These are phyloP conservation scores for Chaetomium fimeti DNA, from an alignment of 495 filamentous ascomycete genomes.

Conservation along the genomic window DNA sequence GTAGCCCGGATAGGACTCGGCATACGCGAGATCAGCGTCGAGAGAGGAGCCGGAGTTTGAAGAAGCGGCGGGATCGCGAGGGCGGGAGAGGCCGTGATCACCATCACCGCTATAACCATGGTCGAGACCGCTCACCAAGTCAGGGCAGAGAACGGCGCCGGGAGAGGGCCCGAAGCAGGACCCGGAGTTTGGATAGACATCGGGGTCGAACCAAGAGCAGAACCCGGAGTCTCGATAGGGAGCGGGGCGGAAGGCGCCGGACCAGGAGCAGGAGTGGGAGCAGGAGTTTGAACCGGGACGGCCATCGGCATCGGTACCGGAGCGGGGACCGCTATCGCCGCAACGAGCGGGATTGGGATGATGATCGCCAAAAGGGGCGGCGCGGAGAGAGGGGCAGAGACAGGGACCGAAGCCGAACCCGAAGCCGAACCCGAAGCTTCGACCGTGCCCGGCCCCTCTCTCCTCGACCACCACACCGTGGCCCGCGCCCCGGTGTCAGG, in stretches of 20 bases:
- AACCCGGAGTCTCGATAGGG: background rate
- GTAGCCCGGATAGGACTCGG: background rate
- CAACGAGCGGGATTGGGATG: background rate
- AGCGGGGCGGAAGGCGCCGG: background rate
- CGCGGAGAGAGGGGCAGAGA: background rate
- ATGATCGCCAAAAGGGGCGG: background rate
- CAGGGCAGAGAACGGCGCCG: background rate
- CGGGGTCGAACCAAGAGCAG: background rate
- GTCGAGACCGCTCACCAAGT: background rate
- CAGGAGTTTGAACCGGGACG: background rate
- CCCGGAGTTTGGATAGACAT: background rate
- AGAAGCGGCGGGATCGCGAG: background rate
- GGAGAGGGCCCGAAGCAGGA: background rate
- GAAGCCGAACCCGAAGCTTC: constrained; percentile 3
- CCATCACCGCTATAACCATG: background rate
- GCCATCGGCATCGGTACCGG: background rate
- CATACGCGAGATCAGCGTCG: background rate
- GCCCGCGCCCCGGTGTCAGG: background rate
- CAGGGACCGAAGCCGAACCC: background rate
- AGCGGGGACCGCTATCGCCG: background rate
- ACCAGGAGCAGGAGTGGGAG: background rate
- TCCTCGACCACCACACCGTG: background rate
- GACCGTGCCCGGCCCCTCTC: background rate
- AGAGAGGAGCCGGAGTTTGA: background rate
- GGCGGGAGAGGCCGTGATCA: background rate